These are phyloP conservation scores for Endocladia muricata DNA, from an alignment of 31 red algal species.

Conservation along the genomic window DNA sequence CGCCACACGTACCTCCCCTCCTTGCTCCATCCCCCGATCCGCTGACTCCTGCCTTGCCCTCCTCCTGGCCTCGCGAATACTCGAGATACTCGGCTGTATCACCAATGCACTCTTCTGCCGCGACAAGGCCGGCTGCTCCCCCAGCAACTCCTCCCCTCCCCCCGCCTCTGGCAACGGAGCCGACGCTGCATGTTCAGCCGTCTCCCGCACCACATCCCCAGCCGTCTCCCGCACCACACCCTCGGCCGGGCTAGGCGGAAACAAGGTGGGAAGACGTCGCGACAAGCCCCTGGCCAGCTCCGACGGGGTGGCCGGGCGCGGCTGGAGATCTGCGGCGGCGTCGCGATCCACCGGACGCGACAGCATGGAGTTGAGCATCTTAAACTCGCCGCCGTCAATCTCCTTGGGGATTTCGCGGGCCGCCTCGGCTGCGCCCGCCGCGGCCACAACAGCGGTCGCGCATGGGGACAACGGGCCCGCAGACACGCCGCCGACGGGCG, in stretches of 20 bases:
- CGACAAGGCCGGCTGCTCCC: conserved; percentile 1
- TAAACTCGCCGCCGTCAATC: conserved; percentile 2
- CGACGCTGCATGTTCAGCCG: background rate
- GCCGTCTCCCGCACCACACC: background rate
- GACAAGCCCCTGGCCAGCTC: conserved; percentile 24
- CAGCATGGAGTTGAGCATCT: conserved; percentile 10
- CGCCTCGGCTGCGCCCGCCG: conserved; percentile 8
- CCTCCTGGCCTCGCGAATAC: conserved; percentile 33
- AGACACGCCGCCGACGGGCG: background rate
- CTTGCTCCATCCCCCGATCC: background rate
- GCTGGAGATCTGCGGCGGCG: background rate
- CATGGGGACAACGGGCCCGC: background rate
- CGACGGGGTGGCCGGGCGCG: conserved; percentile 8
- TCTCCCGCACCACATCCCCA: too few relatives aligned
- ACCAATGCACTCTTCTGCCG: background rate
- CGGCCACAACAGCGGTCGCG: background rate
- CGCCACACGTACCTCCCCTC: background rate
- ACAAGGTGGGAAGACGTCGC: conserved; percentile 35
- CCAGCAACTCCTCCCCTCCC: background rate
- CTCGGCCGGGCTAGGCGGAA: conserved; percentile 3
- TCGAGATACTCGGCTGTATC: conserved; percentile 47
- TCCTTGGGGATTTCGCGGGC: conserved; percentile 10
- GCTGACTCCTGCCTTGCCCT: background rate
- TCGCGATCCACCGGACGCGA: background rate
- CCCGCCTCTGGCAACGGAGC: background rate